phyloP scores from a whole-genome alignment of 208 protist genomes.

The Angomonas ambiguus region DNA sequence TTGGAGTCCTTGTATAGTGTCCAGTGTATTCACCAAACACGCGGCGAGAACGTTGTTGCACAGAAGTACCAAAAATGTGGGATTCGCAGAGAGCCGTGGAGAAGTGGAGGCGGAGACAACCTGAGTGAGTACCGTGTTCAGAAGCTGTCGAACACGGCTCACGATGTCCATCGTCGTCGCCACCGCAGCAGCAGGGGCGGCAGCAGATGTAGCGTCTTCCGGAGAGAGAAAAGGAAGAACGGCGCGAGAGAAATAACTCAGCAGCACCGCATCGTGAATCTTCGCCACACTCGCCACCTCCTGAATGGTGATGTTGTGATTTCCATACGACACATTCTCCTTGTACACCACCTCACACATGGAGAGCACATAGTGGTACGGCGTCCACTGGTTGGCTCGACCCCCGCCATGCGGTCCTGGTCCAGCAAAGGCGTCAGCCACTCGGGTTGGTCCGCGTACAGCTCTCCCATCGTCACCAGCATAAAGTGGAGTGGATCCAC shows the following conservation, averaged over 20 bases:
- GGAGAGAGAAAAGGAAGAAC: not conserved
- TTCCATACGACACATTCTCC: not conserved
- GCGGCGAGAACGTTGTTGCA: conserved; percentile 64
- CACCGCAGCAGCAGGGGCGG: conserved; percentile 1
- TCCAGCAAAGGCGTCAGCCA: not conserved
- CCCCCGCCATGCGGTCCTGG: not conserved
- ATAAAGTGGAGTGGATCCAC: conserved; percentile 71
- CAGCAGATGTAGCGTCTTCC: not conserved
- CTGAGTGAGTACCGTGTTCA: conserved; percentile 39
- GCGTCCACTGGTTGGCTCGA: not conserved
- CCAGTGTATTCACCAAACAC: conserved; percentile 34
- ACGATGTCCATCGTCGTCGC: not conserved
- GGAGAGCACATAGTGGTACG: conserved; percentile 34
- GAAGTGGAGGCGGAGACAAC: conserved; percentile 22
- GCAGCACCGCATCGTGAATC: conserved; percentile 61
- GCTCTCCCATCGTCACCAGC: conserved; percentile 26
- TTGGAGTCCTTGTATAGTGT: conserved; percentile 35
- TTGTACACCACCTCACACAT: conserved; percentile 60
- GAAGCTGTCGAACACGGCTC: conserved; percentile 13
- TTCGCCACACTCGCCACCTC: conserved; percentile 66
- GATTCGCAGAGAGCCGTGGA: conserved; percentile 25
- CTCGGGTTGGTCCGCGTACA: conserved; percentile 23
- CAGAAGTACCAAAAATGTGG: conserved; percentile 60
- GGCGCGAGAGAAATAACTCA: conserved; percentile 50
- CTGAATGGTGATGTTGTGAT: conserved; percentile 29